phyloP scores from a whole-genome alignment of 2,329 filamentous ascomycete species.

The Pyrenochaeta sp. region DNA sequence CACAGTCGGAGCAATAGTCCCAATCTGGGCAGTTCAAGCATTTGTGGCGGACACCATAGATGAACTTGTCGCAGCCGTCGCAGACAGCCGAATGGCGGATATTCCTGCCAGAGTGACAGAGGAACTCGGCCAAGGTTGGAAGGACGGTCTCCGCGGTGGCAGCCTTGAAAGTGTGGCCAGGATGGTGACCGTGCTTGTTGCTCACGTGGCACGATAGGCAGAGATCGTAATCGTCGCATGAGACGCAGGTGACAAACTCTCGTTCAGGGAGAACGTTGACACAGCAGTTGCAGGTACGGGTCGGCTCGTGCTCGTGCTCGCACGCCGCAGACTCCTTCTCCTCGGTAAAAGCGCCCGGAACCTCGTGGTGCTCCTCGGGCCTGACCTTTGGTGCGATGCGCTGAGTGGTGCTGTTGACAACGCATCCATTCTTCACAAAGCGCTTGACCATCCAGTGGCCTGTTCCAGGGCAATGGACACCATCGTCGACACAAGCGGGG shows the following conservation, averaged over 20 bases:
- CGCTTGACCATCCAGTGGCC: constrained; percentile 97
- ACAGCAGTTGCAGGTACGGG: constrained; percentile 78
- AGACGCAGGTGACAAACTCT: constrained; percentile 83
- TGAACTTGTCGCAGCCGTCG: constrained; percentile 90
- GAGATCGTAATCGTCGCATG: constrained; percentile 90
- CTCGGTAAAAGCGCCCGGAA: constrained; percentile 57
- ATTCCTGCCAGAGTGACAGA: constrained; percentile 82
- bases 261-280: constrained; percentile 76
- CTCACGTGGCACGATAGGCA: constrained; percentile 82
- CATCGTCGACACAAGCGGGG: constrained; percentile 76
- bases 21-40: constrained; percentile 97
- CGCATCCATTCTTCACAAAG: constrained; percentile 76
- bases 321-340: constrained; percentile 53
- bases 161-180: constrained; percentile 80
- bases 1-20: constrained; percentile 88
- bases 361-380: constrained; percentile 46
- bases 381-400: constrained; percentile 73
- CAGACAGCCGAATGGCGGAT: constrained; percentile 87
- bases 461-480: constrained; percentile 78
- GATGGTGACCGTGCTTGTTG: constrained; percentile 88
- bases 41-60: constrained; percentile 92
- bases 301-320: constrained; percentile 50
- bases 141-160: constrained; percentile 68
- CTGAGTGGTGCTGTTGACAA: constrained; percentile 87
- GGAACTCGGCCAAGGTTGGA: constrained; percentile 68